phyloP scores from a whole-genome alignment of 768 basidiomycete genomes.

The Pholiota microspora region DNA sequence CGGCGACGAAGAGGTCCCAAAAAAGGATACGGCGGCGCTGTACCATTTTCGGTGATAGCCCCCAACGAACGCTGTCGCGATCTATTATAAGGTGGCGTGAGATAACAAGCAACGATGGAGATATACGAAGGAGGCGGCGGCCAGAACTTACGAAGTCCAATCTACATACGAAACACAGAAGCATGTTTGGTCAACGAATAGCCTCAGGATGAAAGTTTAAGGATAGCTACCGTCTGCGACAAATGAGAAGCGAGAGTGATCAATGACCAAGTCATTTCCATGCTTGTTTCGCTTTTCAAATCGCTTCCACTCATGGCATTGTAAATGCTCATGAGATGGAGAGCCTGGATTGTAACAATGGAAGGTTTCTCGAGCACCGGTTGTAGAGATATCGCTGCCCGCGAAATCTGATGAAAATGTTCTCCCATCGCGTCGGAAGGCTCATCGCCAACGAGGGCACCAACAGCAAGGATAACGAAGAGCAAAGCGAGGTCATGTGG shows the following conservation, averaged over 20 bases:
- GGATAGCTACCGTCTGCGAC: constrained; percentile 55
- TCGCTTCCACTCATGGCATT: constrained; percentile 70
- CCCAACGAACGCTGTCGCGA: constrained; percentile 67
- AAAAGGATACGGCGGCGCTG: constrained; percentile 67
- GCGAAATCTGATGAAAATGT: constrained; percentile 64
- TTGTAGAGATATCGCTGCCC: constrained; percentile 64
- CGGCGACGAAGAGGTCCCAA: constrained; percentile 77
- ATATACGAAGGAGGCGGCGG: neutral
- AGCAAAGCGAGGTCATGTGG: constrained; percentile 54
- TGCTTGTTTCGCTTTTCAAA: constrained; percentile 58
- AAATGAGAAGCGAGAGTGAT: constrained; percentile 65
- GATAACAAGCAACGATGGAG: neutral
- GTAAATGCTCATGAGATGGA: constrained; percentile 69
- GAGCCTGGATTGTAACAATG: constrained; percentile 64
- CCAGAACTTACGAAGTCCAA: constrained; percentile 64
- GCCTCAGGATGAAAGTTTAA: neutral
- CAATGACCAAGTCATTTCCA: constrained; percentile 71
- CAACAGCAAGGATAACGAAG: constrained; percentile 56
- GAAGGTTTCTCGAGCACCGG: constrained; percentile 72
- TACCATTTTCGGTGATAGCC: constrained; percentile 57
- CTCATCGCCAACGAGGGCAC: constrained; percentile 41
- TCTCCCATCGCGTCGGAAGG: constrained; percentile 45
- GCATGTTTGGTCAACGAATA: neutral
- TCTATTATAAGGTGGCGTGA: constrained; percentile 33
- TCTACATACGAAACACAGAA: constrained; percentile 30